Evolutionary conservation across 805 yeast species (phyloP).

Genomic region (Millerozyma miso): DNA sequence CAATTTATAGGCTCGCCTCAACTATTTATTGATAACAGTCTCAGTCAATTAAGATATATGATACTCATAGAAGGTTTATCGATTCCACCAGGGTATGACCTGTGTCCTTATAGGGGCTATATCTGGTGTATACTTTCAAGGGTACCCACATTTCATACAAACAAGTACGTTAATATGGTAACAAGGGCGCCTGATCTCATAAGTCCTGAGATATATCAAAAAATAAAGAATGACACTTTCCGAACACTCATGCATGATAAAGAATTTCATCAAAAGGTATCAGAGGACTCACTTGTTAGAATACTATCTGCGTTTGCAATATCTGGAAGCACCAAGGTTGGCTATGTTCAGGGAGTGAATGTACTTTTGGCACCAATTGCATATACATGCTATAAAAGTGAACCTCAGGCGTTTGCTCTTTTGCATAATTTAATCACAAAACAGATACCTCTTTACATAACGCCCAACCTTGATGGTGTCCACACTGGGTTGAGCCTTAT

Average conservation of each 20-base stretch:
- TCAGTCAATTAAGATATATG: slow-evolving; percentile 34
- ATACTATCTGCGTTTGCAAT: slow-evolving; percentile 71
- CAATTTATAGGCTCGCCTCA: slow-evolving; percentile 36
- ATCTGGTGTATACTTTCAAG: slow-evolving; percentile 79
- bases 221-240: slow-evolving; percentile 82
- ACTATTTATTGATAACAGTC: slow-evolving; percentile 29
- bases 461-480: slow-evolving; percentile 76
- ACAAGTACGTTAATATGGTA: slow-evolving; percentile 47
- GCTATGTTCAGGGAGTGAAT: slow-evolving; percentile 91
- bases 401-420: slow-evolving; percentile 79
- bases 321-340: slow-evolving; percentile 27
- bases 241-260: slow-evolving; percentile 77
- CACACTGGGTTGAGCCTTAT: slow-evolving; percentile 71
- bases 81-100: slow-evolving; percentile 42
- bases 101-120: slow-evolving; percentile 65
- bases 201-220: slow-evolving; percentile 50
- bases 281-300: slow-evolving; percentile 66
- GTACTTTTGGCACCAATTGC: slow-evolving; percentile 81
- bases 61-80: slow-evolving; percentile 38
- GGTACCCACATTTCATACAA: slow-evolving; percentile 55
- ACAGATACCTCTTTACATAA: slow-evolving; percentile 73
- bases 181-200: slow-evolving; percentile 48
- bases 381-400: slow-evolving; percentile 64
- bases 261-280: slow-evolving; percentile 57
- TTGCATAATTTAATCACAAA: slow-evolving; percentile 57